Percentiles rank a stretch among this genome's conserved stretches.
phyloP scores from a whole-genome alignment of 2,329 filamentous ascomycete species.

The Celoporthe dispersa region DNA sequence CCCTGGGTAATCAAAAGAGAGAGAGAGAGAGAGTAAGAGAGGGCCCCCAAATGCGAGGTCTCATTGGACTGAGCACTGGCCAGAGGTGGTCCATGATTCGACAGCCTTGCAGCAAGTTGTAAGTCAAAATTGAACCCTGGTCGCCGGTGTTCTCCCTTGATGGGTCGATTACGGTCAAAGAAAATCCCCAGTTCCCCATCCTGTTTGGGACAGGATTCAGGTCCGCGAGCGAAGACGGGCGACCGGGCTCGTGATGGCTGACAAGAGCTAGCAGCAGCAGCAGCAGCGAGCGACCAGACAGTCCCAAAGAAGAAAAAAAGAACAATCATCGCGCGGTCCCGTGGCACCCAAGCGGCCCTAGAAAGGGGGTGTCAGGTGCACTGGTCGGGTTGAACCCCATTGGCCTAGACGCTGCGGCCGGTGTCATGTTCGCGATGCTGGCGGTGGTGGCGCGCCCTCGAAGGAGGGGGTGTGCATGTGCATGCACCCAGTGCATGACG shows the following conservation, averaged over 20 bases:
- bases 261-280: neutral
- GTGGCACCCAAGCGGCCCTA: conserved; percentile 10
- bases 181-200: too few species aligned
- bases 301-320: neutral
- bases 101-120: conserved; percentile 26
- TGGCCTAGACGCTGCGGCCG: conserved; percentile 25
- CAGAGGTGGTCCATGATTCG: neutral
- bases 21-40: conserved; percentile 8
- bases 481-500: neutral
- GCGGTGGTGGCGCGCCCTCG: neutral
- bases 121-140: conserved; percentile 22
- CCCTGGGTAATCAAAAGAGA: neutral
- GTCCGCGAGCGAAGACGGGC: neutral
- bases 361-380: conserved; percentile 29
- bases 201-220: neutral
- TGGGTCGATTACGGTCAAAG: neutral
- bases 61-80: conserved; percentile 20
- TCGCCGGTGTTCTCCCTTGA: neutral
- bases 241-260: neutral
- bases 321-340: neutral
- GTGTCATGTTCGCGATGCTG: conserved; percentile 19
- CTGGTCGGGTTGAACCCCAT: conserved; percentile 24
- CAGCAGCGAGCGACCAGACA: neutral
- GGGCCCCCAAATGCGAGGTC: neutral
- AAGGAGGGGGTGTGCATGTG: neutral